Evolutionary conservation across 805 yeast genomes (phyloP), one percentile per base, ranked within the genome.

Genomic region (Kodamaea kaohsiungensis): DNA sequence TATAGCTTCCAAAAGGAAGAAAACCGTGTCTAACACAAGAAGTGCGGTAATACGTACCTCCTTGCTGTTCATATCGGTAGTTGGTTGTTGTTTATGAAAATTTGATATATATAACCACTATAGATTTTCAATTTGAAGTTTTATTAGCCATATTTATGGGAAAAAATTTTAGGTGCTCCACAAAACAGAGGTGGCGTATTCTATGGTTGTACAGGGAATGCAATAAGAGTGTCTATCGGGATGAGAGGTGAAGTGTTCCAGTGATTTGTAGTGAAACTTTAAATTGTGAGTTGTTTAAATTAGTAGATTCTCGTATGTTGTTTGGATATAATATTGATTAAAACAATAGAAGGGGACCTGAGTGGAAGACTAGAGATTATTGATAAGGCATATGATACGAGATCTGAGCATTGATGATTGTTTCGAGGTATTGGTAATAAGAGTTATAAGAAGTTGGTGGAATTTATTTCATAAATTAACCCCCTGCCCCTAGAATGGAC

Each of bases 1-100:
- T 52, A 85, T 83, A 51, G 91, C 85, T 69, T 93, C 99, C 57
- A 93, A 63, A 37, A 95, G 76, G 79, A 95, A 93, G 75, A 93
- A 93, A 1, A 81, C 67, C 2, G 95, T 82, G 69, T 95, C 98
- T 37, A 93, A 75, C 47, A 72, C 81, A 68, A 93, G 77, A 54
- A 93, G 78, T 12, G 93, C 69, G 16, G 83, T 68, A 62, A 93
- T 91, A 59, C 95, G 81, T 22, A 85, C 63, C 67, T 90, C 95
- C 65, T 89, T 89, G 43, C 80, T 75, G 47, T 67, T 66, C 74
- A 73, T 70, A 30, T 30, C 35, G 13, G 35, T 30, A 30, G 2
- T 30, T 8, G 35, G 10, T 3, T 40, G 25, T 38, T 7, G 42
- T 38, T 17, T 8, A 16, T 40, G 17, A 16, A 19, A 7, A 19